Evolutionary conservation across 257 asterid genomes (phyloP).

Genomic region (Petunia axillaris): DNA sequence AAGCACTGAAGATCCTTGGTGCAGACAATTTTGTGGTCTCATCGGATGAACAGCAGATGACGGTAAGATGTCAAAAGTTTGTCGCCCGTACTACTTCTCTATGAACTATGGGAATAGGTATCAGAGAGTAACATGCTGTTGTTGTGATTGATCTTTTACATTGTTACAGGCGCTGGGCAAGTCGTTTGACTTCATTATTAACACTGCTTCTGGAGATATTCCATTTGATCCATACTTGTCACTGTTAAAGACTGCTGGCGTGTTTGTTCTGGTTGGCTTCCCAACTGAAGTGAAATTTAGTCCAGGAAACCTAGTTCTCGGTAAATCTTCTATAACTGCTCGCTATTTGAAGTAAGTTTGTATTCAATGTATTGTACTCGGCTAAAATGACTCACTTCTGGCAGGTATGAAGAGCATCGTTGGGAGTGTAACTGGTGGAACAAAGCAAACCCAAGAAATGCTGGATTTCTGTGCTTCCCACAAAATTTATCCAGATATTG

Average conservation of each 20-base stretch:
- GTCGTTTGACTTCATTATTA: constrained; percentile 78
- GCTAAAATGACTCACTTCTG: not conserved
- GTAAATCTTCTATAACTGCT: constrained; percentile 37
- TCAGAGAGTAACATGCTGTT: not conserved
- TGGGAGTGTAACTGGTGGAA: constrained; percentile 87
- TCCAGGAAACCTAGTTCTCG: constrained; percentile 51
- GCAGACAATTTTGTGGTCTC: constrained; percentile 84
- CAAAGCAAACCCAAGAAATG: constrained; percentile 79
- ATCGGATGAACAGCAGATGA: constrained; percentile 73
- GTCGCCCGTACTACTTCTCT: not conserved
- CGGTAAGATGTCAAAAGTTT: constrained; percentile 38
- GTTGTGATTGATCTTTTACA: constrained; percentile 17
- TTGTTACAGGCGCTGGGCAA: constrained; percentile 59
- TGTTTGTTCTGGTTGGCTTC: constrained; percentile 76
- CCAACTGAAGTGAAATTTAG: constrained; percentile 76
- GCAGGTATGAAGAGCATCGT: constrained; percentile 62
- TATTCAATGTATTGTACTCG: not conserved
- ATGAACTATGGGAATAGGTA: not conserved
- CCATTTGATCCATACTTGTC: constrained; percentile 68
- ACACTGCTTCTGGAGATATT: constrained; percentile 74
- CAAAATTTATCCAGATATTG: constrained; percentile 84
- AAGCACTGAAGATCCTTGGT: constrained; percentile 71
- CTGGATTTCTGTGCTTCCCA: constrained; percentile 80
- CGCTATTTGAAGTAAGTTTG: not conserved
- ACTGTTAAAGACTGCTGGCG: constrained; percentile 70